Evolutionary conservation across 2,329 filamentous ascomycete genomes (phyloP).

Genomic region (Pseudogymnoascus verrucosus): DNA sequence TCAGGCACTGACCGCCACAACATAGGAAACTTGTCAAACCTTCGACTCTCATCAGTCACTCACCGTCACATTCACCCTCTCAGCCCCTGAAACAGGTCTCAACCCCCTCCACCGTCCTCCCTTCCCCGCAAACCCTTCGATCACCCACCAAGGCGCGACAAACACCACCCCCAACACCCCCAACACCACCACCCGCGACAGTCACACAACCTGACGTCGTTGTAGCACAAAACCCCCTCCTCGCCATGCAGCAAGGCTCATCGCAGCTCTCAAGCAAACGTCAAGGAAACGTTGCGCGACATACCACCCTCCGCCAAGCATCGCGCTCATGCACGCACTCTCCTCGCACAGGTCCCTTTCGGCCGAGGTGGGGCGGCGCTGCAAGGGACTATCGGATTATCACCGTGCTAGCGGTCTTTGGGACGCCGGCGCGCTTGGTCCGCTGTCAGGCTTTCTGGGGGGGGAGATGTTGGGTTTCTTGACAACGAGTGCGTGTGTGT

Average conservation of each 20-base stretch:
- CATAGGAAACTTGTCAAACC: neutral
- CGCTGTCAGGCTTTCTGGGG: neutral
- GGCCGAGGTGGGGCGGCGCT: neutral
- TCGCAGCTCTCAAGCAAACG: neutral
- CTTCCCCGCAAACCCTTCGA: neutral
- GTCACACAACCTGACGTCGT: neutral
- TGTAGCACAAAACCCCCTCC: neutral
- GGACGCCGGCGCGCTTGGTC: neutral
- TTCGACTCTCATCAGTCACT: neutral
- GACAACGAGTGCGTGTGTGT: neutral
- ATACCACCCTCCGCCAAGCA: neutral
- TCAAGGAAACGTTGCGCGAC: neutral
- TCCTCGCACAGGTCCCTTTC: neutral
- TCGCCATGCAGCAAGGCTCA: neutral
- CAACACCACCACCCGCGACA: neutral
- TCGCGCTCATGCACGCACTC: neutral
- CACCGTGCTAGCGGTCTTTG: neutral
- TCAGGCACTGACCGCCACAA: neutral
- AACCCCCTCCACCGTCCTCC: neutral
- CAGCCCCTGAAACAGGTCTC: neutral
- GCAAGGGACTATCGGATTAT: constrained; percentile 6
- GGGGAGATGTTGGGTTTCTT: neutral
- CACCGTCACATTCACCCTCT: neutral
- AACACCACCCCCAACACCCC: neutral
- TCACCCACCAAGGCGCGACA: neutral